A percentile compares a stretch with the other conserved stretches of the same genome.
Conservation (phyloP, 345 rosid genomes). For the Citrus medica region DNA sequence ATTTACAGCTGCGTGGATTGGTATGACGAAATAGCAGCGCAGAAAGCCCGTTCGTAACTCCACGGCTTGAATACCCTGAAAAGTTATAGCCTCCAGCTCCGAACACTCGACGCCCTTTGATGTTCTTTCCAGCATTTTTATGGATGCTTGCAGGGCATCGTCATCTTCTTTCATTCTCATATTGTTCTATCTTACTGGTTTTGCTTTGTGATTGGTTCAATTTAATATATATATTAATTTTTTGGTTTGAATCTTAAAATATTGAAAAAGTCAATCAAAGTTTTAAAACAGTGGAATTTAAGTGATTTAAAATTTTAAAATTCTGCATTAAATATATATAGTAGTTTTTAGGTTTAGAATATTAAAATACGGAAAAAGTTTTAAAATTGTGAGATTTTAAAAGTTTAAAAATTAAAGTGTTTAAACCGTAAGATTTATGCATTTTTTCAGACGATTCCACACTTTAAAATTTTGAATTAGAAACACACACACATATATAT, state of each 20-base stretch:
- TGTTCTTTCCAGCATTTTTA: conserved; percentile 12
- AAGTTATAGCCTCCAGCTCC: conserved; percentile 11
- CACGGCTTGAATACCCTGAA: conserved; percentile 22
- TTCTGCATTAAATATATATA: too few relatives aligned
- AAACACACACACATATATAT: too few relatives aligned
- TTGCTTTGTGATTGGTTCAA: neutral
- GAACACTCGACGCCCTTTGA: conserved; percentile 9
- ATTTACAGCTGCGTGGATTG: conserved; percentile 25
- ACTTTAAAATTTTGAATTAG: too few relatives aligned
- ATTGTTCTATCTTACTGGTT: neutral
- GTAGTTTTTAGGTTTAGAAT: too few relatives aligned
- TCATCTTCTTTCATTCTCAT: neutral
- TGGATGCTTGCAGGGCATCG: neutral
- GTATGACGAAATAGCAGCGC: conserved; percentile 34
- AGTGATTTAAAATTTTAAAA: too few relatives aligned
- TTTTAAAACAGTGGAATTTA: too few relatives aligned
- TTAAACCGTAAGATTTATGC: too few relatives aligned
- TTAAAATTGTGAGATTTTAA: too few relatives aligned
- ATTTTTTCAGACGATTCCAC: rapidly evolving
- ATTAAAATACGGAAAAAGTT: too few relatives aligned
- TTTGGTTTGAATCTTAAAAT: too few relatives aligned
- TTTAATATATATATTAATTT: too few relatives aligned
- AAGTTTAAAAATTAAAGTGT: rapidly evolving
- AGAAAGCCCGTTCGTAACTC: conserved; percentile 26
- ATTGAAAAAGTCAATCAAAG: too few relatives aligned